These are phyloP conservation scores for Coniochaeta hoffmannii DNA, from an alignment of 2,329 filamentous ascomycete genomes.

Conservation along the genomic window DNA sequence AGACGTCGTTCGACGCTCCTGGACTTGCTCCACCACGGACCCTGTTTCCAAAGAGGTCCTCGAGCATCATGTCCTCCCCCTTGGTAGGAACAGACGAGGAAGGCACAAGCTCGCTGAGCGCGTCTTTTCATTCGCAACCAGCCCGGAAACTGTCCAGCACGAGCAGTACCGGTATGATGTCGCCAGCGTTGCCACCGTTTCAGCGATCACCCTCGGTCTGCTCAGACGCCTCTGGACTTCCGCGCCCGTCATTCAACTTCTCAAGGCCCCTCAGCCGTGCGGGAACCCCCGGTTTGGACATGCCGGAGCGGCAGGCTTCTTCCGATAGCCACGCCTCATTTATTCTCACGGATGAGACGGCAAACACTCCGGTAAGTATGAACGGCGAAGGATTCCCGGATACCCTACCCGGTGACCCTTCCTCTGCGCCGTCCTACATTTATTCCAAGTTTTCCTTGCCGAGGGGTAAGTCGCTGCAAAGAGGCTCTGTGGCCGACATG, in stretches of 20 bases:
- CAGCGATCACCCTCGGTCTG: constrained; percentile 76
- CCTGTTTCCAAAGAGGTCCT: constrained; percentile 43
- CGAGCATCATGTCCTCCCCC: constrained; percentile 56
- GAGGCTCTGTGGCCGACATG: constrained; percentile 36
- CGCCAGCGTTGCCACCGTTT: constrained; percentile 54
- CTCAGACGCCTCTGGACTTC: constrained; percentile 70
- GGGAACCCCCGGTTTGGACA: constrained; percentile 51
- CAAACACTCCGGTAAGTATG: constrained; percentile 65
- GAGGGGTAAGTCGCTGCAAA: constrained; percentile 70
- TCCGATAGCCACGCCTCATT: constrained; percentile 62
- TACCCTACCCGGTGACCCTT: constrained; percentile 35
- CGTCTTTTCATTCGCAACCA: constrained; percentile 54
- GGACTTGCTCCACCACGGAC: constrained; percentile 43
- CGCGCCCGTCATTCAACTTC: constrained; percentile 82
- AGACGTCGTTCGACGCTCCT: constrained; percentile 40
- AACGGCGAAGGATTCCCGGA: constrained; percentile 62
- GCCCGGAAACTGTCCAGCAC: constrained; percentile 74
- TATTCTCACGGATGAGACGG: constrained; percentile 54
- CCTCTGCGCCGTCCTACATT: constrained; percentile 65
- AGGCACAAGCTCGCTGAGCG: constrained; percentile 42
- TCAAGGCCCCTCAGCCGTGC: constrained; percentile 79
- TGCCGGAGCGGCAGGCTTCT: constrained; percentile 54
- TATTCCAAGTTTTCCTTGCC: constrained; percentile 82
- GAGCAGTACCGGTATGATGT: constrained; percentile 51
- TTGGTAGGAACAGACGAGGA: constrained; percentile 66